Evolutionary conservation across 2,329 filamentous ascomycete species (phyloP), one percentile per base, ranked within the genome.

Genomic region (Paracoccidioides lutzii): DNA sequence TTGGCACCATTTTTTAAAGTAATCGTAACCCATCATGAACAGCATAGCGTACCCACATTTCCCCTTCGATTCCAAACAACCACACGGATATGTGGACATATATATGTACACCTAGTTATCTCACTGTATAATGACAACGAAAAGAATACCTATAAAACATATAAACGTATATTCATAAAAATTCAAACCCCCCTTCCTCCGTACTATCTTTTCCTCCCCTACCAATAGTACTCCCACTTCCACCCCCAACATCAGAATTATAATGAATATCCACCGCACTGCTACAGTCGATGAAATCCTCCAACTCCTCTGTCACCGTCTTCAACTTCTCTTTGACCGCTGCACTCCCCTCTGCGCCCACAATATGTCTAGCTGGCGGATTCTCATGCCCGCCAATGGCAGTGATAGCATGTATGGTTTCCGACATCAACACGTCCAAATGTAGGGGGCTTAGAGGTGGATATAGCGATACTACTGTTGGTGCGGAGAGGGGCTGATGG

Each of bases 381-480:
- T 97, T 97, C 67, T 96, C 90, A 68, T 96, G 90, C 0, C 91
- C 93, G 0, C 90, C 93, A 63, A 97, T 95, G 0, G 90, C 89
- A 12, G 87, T 88, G 48, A 98, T 77, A 1, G 91, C 90, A 69
- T 95, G 86, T 0, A 97, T 87, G 0, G 93, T 95, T 72, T 97
- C 93, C 58, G 84, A 80, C 4, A 95, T 86, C 15, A 97, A 74
- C 30, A 81, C 79, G 62, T 90, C 84, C 58, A 86, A 81, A 43
- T 89, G 79, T 4, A 79, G 76, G 1, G 78, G 73, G 5, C 84
- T 84, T 42, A 96, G 75, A 42, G 80, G 83, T 0, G 90, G 87
- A 67, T 90, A 95, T 53, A 90, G 78, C 30, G 81, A 81, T 35
- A 87, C 77, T 22, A 83, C 74, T 22, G 77, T 73, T 0, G 66